Base-by-base conservation (phyloP, 805 yeast species). In the Saccharomycopsis lassenensis region DNA sequence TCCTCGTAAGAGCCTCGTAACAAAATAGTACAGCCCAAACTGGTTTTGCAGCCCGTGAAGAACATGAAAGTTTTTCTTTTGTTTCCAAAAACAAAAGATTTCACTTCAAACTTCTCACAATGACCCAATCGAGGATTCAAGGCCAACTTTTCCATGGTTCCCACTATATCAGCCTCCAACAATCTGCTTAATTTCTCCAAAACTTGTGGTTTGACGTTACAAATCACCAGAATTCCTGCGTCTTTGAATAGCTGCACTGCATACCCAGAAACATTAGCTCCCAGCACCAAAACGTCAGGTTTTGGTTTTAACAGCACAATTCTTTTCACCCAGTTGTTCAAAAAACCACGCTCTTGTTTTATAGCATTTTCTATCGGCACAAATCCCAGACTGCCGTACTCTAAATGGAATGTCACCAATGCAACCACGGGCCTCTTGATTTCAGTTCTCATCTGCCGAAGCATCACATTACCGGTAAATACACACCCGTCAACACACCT, bases 371-470 rank as follows among this genome's bases (percentile, higher is more conserved):
- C 81, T 38, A 87, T 61, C 50, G 94, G 81, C 55, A 85, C 74
- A 40, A 85, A 79, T 43, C 76, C 83, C 10, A 15, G 33, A 42
- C 78, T 74, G 40, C 76, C 63, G 47, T 85, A 91, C 51, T 87
- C 97, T 18, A 91, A 59, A 0, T 96, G 95, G 49, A 91, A 91
- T 65, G 86, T 77, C 4, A 91, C 66, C 12, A 93, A 62, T 40
- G 89, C 74, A 26, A 91, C 80, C 37, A 76, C 69, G 0, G 99
- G 97, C 34, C 71, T 65, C 0, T 52, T 49, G 5, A 93, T 63
- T 17, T 54, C 51, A 4, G 71, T 55, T 0, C 85, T 71, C 98
- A 91, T 93, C 1, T 69, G 54, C 49, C 78, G 83, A 25, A 82
- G 63, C 3, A 95, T 94, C 29, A 87, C 61, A 12, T 77, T 73